These are phyloP conservation scores for Ustilago nuda DNA, from an alignment of 1,284 basidiomycete genomes.

Conservation along the genomic window DNA sequence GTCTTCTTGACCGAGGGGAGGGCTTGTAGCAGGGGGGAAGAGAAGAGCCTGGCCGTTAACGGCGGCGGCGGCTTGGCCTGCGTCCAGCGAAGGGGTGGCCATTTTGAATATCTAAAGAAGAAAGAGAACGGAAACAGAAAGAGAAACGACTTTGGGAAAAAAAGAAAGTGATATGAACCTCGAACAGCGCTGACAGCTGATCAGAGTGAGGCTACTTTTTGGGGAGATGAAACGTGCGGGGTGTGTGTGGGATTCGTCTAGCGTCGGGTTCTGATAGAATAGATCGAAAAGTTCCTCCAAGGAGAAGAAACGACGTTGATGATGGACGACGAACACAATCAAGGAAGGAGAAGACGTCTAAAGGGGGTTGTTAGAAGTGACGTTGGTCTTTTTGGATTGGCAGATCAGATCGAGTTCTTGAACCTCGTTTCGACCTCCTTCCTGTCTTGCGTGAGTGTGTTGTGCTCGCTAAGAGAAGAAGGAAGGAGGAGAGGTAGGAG, in stretches of 20 bases:
- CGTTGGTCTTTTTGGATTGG: conserved; percentile 46
- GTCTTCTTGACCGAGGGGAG: conserved; percentile 51
- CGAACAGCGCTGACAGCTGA: conserved; percentile 30
- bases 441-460: conserved; percentile 52
- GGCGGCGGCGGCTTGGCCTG: conserved; percentile 45
- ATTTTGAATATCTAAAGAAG: conserved; percentile 25
- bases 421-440: conserved; percentile 57
- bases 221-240: conserved; percentile 1
- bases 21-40: conserved; percentile 49
- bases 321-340: conserved; percentile 49
- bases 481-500: conserved; percentile 46
- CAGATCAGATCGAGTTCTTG: conserved; percentile 52
- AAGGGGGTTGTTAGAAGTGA: conserved; percentile 31
- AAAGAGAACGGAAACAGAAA: background rate
- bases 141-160: conserved; percentile 6
- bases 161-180: conserved; percentile 42
- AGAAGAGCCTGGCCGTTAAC: conserved; percentile 39
- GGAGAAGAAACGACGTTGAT: conserved; percentile 19
- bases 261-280: conserved; percentile 5
- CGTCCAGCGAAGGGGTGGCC: conserved; percentile 56
- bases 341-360: conserved; percentile 35
- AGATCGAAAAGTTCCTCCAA: background rate
- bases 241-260: conserved; percentile 10
- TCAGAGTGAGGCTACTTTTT: conserved; percentile 49
- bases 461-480: conserved; percentile 57